Conservation (phyloP, 768 basidiomycete genomes). For the Phanerodontia chrysosporium region DNA sequence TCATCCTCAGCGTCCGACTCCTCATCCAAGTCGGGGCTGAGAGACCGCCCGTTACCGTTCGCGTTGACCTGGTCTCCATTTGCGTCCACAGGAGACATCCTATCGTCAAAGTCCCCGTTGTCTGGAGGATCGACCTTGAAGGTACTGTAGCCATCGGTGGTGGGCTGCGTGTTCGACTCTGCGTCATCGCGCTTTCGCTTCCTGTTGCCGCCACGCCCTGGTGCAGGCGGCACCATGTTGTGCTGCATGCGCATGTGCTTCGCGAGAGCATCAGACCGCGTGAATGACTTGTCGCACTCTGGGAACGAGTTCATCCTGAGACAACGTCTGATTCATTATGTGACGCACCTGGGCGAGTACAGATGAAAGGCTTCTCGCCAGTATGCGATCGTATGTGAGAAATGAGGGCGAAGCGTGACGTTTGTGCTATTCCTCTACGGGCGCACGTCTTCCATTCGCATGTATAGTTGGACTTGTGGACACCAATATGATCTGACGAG, state of each 20-base stretch:
- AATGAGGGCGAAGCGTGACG: conserved; percentile 84
- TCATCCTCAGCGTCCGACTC: conserved; percentile 35
- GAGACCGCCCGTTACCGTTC: conserved; percentile 14
- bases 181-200: conserved; percentile 57
- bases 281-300: conserved; percentile 96
- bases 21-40: conserved; percentile 22
- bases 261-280: conserved; percentile 87
- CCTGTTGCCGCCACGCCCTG: conserved; percentile 64
- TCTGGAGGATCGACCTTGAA: conserved; percentile 54
- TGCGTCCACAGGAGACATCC: conserved; percentile 28
- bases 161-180: conserved; percentile 6
- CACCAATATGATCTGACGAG: conserved; percentile 69
- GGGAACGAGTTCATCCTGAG: neutral
- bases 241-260: conserved; percentile 92
- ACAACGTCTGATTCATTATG: too few relatives aligned
- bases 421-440: conserved; percentile 78
- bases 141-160: conserved; percentile 34
- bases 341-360: conserved; percentile 72
- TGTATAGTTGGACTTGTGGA: conserved; percentile 78
- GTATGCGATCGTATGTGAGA: conserved; percentile 91
- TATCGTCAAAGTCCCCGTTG: conserved; percentile 35
- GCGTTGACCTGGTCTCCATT: conserved; percentile 15
- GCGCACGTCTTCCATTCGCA: conserved; percentile 88
- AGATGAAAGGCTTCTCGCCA: conserved; percentile 91
- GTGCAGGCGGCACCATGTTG: conserved; percentile 68